Evolutionary conservation across 768 basidiomycete species (phyloP), one percentile per base, ranked within the genome.

Genomic region (Agrocybe pediades): DNA sequence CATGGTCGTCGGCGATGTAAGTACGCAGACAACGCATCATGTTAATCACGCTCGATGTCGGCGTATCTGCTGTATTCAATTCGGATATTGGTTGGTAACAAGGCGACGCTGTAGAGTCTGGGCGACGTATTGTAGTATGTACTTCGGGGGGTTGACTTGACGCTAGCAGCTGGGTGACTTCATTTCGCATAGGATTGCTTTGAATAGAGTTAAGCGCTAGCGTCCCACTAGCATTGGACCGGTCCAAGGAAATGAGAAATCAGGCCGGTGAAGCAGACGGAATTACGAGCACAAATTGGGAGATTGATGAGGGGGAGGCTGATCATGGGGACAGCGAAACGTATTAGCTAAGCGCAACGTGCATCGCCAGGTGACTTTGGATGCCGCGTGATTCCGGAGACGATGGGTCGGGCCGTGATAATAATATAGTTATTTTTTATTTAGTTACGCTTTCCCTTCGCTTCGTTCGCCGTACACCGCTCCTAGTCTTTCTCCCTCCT

Each of bases 271-370:
- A 19, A 17, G 27, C 51, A 19, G 41, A 46, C 51, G 51, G 51
- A 46, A 20, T 46, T 46, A 46, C 21, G 47, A 25, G 30, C 52
- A 29, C 21, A 20, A 47, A 47, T 25, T 16, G 46, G 39, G 25
- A 51, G 40, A 40, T 41, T 40, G n/a, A 39, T 23, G 41, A 41
- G 41, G 33, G 33, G 33, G 33, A 3, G n/a, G 11, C 13, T 9
- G 54, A 46, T 55, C 54, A 55, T 49, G 49, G 49, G 54, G 39
- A 41, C 27, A 23, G 27, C 43, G 9, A 41, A 25, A 30, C n/a
- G 24, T n/a, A 26, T 55, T 55, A 55, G 42, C 7, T 55, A 50
- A 55, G 13, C 25, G 43, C 54, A 55, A 55, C 54, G 54, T 55
- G 54, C 48, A 36, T 25, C 9, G 41, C 9, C 54, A 45, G 43